Conservation (phyloP, 2,329 filamentous ascomycete genomes). For the Drechslerella dactyloides region DNA sequence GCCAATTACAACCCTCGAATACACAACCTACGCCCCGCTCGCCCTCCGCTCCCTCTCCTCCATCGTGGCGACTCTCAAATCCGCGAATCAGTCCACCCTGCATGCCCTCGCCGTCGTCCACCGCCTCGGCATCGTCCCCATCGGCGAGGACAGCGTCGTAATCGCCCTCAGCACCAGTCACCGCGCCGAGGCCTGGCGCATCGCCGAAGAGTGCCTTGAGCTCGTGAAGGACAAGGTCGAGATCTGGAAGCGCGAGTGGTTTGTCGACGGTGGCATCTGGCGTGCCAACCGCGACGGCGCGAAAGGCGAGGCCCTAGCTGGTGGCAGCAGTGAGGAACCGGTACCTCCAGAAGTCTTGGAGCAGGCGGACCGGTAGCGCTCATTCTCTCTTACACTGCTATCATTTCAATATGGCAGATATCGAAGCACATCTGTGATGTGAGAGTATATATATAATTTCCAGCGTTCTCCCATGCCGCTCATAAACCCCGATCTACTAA, state of each 20-base stretch:
- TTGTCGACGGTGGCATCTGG: slow-evolving; percentile 78
- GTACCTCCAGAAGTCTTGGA: slow-evolving; percentile 28
- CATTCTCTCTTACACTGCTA: too few species aligned
- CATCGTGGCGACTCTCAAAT: slow-evolving; percentile 66
- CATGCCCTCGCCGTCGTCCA: slow-evolving; percentile 80
- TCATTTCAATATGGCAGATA: too few species aligned
- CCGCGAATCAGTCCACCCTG: slow-evolving; percentile 67
- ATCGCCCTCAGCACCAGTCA: slow-evolving; percentile 86
- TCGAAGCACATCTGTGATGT: too few species aligned
- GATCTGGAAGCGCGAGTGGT: slow-evolving; percentile 93
- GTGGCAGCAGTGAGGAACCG: slow-evolving; percentile 44
- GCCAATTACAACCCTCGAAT: slow-evolving; percentile 75
- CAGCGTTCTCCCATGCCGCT: too few species aligned
- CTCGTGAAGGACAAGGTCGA: slow-evolving; percentile 85
- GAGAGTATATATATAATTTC: too few species aligned
- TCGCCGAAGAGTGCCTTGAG: slow-evolving; percentile 88
- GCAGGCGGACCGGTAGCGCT: slow-evolving; percentile 19
- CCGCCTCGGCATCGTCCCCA: slow-evolving; percentile 80
- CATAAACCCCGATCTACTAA: neutral
- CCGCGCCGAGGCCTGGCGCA: slow-evolving; percentile 81
- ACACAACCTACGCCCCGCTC: slow-evolving; percentile 74
- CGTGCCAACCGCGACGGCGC: slow-evolving; percentile 81
- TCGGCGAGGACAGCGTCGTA: slow-evolving; percentile 91
- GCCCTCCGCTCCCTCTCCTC: slow-evolving; percentile 72
- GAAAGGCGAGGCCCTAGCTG: slow-evolving; percentile 62